These are phyloP conservation scores for Sphagnurus paluster DNA, from an alignment of 1,284 basidiomycete genomes.

Conservation along the genomic window DNA sequence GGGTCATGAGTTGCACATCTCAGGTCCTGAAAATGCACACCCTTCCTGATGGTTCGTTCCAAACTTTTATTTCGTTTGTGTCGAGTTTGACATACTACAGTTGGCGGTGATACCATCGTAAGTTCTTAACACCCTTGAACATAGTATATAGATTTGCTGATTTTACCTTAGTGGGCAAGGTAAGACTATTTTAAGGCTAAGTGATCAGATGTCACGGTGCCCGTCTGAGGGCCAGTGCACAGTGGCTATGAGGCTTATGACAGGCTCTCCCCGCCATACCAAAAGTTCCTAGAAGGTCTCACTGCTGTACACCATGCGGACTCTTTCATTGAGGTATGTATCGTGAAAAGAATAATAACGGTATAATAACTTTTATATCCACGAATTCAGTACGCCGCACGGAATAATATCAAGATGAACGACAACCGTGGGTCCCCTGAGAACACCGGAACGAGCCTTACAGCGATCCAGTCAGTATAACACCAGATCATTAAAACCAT, in stretches of 20 bases:
- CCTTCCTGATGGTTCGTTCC: constrained; percentile 41
- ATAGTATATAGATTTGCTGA: neutral
- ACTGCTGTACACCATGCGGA: constrained; percentile 59
- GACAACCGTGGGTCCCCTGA: constrained; percentile 53
- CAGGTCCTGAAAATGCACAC: constrained; percentile 60
- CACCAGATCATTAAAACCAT: neutral
- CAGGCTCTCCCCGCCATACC: constrained; percentile 56
- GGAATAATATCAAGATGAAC: constrained; percentile 31
- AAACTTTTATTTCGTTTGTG: neutral
- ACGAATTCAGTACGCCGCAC: constrained; percentile 31
- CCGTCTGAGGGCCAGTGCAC: neutral
- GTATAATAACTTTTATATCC: neutral
- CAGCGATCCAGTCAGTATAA: constrained; percentile 51
- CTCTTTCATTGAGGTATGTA: constrained; percentile 46
- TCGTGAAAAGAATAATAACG: neutral
- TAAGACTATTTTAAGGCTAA: constrained; percentile 10
- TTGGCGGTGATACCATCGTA: constrained; percentile 53
- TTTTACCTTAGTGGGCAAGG: constrained; percentile 37
- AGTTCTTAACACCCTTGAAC: constrained; percentile 15
- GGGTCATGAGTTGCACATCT: neutral
- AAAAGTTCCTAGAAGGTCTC: constrained; percentile 57
- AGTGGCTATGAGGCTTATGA: constrained; percentile 67
- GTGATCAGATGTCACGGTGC: neutral
- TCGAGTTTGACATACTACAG: too few relatives aligned
- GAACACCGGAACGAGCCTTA: constrained; percentile 57